A percentile compares a stretch with the other conserved stretches of the same genome.
phyloP scores from a whole-genome alignment of 2,329 filamentous ascomycete species.

The Madurella fahalii region DNA sequence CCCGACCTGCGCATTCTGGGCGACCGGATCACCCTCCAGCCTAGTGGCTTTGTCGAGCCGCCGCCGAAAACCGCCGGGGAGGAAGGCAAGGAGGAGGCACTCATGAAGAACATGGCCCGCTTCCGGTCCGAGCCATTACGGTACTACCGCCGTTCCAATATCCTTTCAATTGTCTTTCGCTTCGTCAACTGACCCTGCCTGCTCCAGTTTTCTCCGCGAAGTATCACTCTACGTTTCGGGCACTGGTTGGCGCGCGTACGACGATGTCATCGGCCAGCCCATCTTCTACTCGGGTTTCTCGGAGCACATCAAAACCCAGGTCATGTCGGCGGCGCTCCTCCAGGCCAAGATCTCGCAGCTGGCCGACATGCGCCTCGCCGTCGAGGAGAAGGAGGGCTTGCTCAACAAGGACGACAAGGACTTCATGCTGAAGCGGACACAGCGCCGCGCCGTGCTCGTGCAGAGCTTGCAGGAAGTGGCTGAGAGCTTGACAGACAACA shows the following conservation, averaged over 20 bases:
- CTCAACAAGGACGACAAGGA: conserved; percentile 54
- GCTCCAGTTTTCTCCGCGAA: conserved; percentile 76
- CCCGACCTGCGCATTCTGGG: conserved; percentile 66
- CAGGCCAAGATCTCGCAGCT: conserved; percentile 71
- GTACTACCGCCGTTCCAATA: conserved; percentile 32
- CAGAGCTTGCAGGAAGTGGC: conserved; percentile 73
- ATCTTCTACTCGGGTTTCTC: conserved; percentile 91
- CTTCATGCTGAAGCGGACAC: conserved; percentile 48
- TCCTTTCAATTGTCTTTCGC: background rate
- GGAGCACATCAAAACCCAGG: conserved; percentile 78
- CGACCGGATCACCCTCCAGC: conserved; percentile 69
- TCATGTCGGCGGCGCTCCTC: conserved; percentile 72
- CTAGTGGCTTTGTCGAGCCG: conserved; percentile 61
- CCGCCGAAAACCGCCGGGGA: conserved; percentile 38
- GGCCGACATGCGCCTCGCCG: conserved; percentile 66
- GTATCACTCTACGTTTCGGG: conserved; percentile 90
- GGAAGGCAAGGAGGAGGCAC: conserved; percentile 64
- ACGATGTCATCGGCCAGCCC: conserved; percentile 82
- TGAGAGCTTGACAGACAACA: conserved; percentile 81
- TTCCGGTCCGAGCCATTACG: conserved; percentile 69
- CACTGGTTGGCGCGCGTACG: conserved; percentile 92
- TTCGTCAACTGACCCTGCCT: conserved; percentile 8
- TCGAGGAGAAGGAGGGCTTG: conserved; percentile 73
- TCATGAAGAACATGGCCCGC: conserved; percentile 80
- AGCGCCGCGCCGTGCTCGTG: conserved; percentile 62